Evolutionary conservation across 2,329 filamentous ascomycete species (phyloP).

Genomic region (Pseudocercospora musae): DNA sequence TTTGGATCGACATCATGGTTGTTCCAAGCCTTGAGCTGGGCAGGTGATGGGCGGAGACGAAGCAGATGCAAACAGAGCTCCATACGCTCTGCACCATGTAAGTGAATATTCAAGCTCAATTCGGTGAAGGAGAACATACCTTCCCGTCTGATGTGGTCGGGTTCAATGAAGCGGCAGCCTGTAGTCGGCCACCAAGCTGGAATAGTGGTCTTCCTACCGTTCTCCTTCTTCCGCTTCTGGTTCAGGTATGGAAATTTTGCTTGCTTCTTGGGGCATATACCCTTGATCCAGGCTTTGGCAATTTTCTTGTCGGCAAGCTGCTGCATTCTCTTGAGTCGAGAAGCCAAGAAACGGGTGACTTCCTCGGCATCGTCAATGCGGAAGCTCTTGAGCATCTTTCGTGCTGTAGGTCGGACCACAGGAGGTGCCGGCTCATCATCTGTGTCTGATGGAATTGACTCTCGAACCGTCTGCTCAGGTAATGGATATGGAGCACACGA

Average conservation of each 20-base stretch:
- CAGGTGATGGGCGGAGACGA: constrained; percentile 29
- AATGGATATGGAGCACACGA: constrained; percentile 4
- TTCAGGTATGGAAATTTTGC: constrained; percentile 68
- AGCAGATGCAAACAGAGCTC: constrained; percentile 32
- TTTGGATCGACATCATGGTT: constrained; percentile 20
- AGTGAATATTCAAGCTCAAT: constrained; percentile 4
- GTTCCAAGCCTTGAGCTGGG: constrained; percentile 31
- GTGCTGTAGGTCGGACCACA: background rate
- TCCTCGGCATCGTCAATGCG: constrained; percentile 16
- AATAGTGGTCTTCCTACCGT: constrained; percentile 14
- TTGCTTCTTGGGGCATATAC: constrained; percentile 74
- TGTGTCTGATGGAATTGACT: background rate
- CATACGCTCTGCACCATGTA: constrained; percentile 28
- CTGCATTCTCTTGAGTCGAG: constrained; percentile 50
- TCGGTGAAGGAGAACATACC: constrained; percentile 43
- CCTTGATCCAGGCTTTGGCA: constrained; percentile 72
- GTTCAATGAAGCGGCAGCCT: constrained; percentile 65
- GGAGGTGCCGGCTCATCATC: background rate
- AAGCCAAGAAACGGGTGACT: constrained; percentile 15
- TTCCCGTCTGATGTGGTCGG: constrained; percentile 67
- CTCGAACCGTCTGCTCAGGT: background rate
- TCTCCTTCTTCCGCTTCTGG: constrained; percentile 55
- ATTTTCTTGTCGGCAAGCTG: constrained; percentile 70
- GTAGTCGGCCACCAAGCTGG: constrained; percentile 38
- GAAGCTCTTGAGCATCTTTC: constrained; percentile 11